Evolutionary conservation across 176 grass and related monocot species (phyloP).

Genomic region (Miscanthus lutarioriparius): DNA sequence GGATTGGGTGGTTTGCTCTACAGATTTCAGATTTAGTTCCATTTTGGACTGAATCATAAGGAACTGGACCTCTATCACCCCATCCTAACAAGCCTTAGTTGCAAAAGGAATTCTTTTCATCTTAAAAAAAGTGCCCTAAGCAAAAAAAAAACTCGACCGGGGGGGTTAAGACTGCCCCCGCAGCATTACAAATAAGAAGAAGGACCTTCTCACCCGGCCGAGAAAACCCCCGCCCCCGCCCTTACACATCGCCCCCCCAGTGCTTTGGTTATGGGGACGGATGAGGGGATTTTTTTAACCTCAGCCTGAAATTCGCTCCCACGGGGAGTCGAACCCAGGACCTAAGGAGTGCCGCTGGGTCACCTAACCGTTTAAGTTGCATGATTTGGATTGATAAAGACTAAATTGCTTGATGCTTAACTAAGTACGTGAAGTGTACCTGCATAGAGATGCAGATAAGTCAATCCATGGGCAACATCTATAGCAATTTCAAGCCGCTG

Average conservation of each 20-base stretch:
- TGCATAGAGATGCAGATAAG: constrained; percentile 97
- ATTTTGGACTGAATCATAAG: neutral
- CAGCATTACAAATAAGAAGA: too few species aligned
- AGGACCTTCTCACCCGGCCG: too few species aligned
- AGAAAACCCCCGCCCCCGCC: too few species aligned
- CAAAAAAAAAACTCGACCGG: too few species aligned
- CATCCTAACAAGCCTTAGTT: neutral
- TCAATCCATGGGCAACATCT: constrained; percentile 90
- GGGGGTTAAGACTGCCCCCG: too few species aligned
- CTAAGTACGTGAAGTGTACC: constrained; percentile 47
- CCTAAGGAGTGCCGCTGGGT: too few species aligned
- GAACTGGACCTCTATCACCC: neutral
- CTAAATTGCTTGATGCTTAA: constrained; percentile 1
- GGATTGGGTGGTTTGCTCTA: neutral
- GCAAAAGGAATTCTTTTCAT: neutral
- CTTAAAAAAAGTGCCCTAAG: neutral
- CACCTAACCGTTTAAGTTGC: too few species aligned
- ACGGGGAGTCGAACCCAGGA: too few species aligned
- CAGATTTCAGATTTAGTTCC: neutral
- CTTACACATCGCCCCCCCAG: too few species aligned
- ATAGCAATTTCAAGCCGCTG: constrained; percentile 97
- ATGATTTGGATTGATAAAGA: neutral
- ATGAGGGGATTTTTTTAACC: too few species aligned
- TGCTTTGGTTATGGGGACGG: too few species aligned
- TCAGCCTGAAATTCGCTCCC: too few species aligned